These are phyloP conservation scores for Apiospora marii DNA, from an alignment of 2,329 filamentous ascomycete genomes.

Conservation along the genomic window DNA sequence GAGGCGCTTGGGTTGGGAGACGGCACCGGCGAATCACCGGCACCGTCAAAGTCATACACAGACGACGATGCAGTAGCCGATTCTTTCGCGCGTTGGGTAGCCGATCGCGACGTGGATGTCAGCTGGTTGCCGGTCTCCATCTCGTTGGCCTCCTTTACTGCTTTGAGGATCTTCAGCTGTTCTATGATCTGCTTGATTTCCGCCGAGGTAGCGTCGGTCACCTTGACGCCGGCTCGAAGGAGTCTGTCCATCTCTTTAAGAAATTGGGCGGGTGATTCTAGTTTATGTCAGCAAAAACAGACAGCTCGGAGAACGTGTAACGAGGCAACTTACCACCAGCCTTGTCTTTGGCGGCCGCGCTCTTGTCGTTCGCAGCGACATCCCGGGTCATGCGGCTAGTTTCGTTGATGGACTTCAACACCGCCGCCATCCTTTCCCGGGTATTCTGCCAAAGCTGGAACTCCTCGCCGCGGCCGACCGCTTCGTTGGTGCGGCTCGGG, in stretches of 20 bases:
- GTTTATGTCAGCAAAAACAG: neutral
- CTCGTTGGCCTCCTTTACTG: slow-evolving; percentile 51
- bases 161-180: slow-evolving; percentile 48
- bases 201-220: slow-evolving; percentile 38
- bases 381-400: slow-evolving; percentile 48
- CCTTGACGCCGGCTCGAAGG: slow-evolving; percentile 44
- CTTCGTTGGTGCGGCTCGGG: slow-evolving; percentile 47
- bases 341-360: slow-evolving; percentile 47
- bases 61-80: slow-evolving; percentile 38
- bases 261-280: neutral
- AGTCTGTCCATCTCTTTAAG: slow-evolving; percentile 45
- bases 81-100: slow-evolving; percentile 40
- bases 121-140: slow-evolving; percentile 41
- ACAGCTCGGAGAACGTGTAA: neutral
- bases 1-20: slow-evolving; percentile 47
- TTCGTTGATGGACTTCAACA: slow-evolving; percentile 48
- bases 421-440: slow-evolving; percentile 46
- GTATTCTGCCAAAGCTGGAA: slow-evolving; percentile 49
- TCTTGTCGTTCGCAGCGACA: slow-evolving; percentile 49
- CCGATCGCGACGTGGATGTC: slow-evolving; percentile 35
- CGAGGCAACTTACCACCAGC: slow-evolving; percentile 39
- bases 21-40: slow-evolving; percentile 51
- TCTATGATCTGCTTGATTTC: slow-evolving; percentile 46
- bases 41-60: slow-evolving; percentile 54
- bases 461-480: slow-evolving; percentile 51